These are phyloP conservation scores for Musa troglodytarum DNA, from an alignment of 176 grass and related monocot species.

Conservation along the genomic window DNA sequence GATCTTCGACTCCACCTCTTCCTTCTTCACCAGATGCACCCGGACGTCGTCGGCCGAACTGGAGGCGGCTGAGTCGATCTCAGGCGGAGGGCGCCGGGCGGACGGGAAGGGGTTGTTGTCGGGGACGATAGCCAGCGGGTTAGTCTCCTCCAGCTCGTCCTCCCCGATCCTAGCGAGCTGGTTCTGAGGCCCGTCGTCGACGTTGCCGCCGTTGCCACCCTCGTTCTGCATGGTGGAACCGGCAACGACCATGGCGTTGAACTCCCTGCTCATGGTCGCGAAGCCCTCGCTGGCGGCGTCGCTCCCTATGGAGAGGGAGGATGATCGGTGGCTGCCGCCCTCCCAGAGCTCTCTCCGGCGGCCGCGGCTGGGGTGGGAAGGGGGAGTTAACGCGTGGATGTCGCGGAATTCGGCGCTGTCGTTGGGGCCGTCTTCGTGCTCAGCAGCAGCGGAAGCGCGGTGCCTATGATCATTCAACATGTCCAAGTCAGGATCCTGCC, in stretches of 20 bases:
- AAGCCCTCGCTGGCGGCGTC: slow-evolving; percentile 34
- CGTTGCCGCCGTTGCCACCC: not conserved
- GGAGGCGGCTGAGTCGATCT: not conserved
- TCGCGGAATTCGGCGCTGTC: slow-evolving; percentile 41
- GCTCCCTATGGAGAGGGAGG: slow-evolving; percentile 15
- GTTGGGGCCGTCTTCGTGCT: slow-evolving; percentile 16
- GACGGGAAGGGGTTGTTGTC: slow-evolving; percentile 4
- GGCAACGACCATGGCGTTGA: slow-evolving; percentile 58
- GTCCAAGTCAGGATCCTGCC: slow-evolving; percentile 1
- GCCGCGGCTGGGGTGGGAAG: slow-evolving; percentile 12
- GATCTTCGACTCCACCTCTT: slow-evolving; percentile 93
- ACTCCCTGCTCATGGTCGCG: slow-evolving; percentile 55
- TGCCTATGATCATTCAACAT: slow-evolving; percentile 40
- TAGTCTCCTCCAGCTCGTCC: not conserved
- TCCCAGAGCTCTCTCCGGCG: slow-evolving; percentile 41
- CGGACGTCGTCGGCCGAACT: slow-evolving; percentile 21
- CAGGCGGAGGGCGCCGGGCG: not conserved
- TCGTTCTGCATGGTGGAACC: slow-evolving; percentile 26
- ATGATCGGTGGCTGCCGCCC: slow-evolving; percentile 30
- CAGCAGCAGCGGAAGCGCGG: slow-evolving; percentile 1
- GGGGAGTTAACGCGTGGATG: slow-evolving; percentile 36
- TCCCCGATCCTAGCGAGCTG: not conserved
- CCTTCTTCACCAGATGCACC: slow-evolving; percentile 69
- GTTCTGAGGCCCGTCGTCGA: not conserved
- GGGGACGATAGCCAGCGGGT: slow-evolving; percentile 3